Evolutionary conservation across 169 alveolate species (phyloP), one percentile per base, ranked within the genome.

Genomic region (Cryptosporidium bovis): DNA sequence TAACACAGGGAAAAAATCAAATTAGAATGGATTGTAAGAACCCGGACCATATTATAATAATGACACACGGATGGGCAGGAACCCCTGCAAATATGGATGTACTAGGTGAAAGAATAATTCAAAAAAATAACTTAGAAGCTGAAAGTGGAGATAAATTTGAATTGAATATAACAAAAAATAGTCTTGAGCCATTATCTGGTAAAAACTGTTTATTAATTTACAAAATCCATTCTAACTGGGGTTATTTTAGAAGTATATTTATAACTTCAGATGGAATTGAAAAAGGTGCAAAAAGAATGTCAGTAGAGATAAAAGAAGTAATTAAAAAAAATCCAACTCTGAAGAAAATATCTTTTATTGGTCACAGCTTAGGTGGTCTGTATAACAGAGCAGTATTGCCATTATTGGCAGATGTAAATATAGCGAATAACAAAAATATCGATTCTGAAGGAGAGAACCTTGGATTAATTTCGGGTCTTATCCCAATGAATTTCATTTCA

Each of bases 31-130:
- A 29, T 15, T 77, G 87, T 46, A 46, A 8, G 31, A 36, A 77
- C n/a, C 87, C 87, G 31, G 50, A 40, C 46, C 87, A 77, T 36
- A 60, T 77, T 16, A 51, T 77, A 60, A 71, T 77, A 60, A 77
- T 77, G 87, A 77, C 87, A 7, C 87, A 77, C 33, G 87, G 87
- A 33, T 77, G 87, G 87, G 87, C 87, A 27, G 87, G 87, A 24
- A 77, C 87, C n/a, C 87, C 87, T 16, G 71, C 87, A 24, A 77
- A 77, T 44, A 77, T 77, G 87, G 87, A 77, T 60, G 87, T 77
- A 40, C 50, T 77, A n/a, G 71, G 77, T 34, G 71, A 77, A 31
- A 77, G 87, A 77, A 58, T 77, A 31, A 31, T 62, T 58, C 20
- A 62, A 24, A 77, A 62, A 20, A n/a, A 27, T 12, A 77, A 60